Base-by-base conservation (phyloP, 345 rosid genomes). In the Dipteronia dyeriana region DNA sequence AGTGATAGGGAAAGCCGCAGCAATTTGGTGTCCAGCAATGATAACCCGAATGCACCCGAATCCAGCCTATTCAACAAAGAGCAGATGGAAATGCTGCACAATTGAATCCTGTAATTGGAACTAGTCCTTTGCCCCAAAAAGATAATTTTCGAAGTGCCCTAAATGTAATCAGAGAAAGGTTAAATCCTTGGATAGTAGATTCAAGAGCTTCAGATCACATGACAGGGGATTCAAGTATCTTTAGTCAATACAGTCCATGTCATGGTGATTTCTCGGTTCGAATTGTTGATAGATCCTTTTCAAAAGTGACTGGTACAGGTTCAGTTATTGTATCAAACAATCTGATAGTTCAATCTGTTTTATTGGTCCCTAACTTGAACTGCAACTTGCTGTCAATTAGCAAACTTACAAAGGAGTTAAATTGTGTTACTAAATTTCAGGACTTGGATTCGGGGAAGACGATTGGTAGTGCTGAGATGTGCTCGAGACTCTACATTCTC, bases 171-270 rank as follows among this genome's bases (percentile, higher is more conserved):
- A 71, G 19, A 34, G 9, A 19, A 1, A 11, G 56, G 3, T 14
- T 3, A 1, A 4, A 9, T 16, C 7, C 7, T 4, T 31, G 16
- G 25, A 71, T 19, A 7, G 22, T 56, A 3, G 49, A 31, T 34
- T 71, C 9, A 20, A 11, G 19, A 31, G 49, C 65, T 2, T 71
- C 53, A n/a, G 19, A 71, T 71, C 65, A 54, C 26, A 71, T 71
- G 65, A 71, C 13, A 14, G 16, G 49, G 56, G 75, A 71, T 31
- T 12, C 16, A 6, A 29, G 16, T 47, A 47, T 47, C 2, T 47
- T 2, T 39, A 39, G 11, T 47, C 12, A 22, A 5, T 29, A n/a
- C 17, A 53, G 13, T 7, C 65, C 29, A 14, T 71, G 65, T 20
- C 13, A 16, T 17, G 31, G 19, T 11, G 56, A 71, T 31, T 53